Percentiles rank a stretch among this genome's conserved stretches.
These are phyloP conservation scores for Flaveria sonorensis DNA, from an alignment of 129 eudicot species.

Conservation along the genomic window DNA sequence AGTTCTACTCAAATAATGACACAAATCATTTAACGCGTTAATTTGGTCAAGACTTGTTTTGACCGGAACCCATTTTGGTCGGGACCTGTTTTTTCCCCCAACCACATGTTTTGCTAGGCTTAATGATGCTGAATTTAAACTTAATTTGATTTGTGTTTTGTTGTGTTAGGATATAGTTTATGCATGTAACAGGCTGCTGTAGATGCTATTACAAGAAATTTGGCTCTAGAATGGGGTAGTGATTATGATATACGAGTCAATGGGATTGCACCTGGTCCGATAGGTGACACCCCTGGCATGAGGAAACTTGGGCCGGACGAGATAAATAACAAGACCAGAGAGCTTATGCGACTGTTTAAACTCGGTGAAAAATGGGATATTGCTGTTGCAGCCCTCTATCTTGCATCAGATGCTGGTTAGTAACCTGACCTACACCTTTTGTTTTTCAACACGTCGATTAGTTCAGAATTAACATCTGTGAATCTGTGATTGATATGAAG, in stretches of 20 bases:
- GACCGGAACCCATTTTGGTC: too few relatives aligned
- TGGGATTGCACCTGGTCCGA: slow-evolving; percentile 98
- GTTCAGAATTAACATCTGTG: not conserved
- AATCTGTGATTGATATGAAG: slow-evolving; percentile 35
- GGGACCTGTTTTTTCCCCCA: too few relatives aligned
- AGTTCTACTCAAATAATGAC: too few relatives aligned
- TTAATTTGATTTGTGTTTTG: too few relatives aligned
- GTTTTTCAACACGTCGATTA: not conserved
- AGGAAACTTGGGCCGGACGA: slow-evolving; percentile 82
- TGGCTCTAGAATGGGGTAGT: slow-evolving; percentile 97
- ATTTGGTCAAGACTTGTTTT: too few relatives aligned
- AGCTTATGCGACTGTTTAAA: slow-evolving; percentile 59
- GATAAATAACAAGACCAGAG: slow-evolving; percentile 44
- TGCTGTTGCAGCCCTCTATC: slow-evolving; percentile 91
- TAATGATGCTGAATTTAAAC: too few relatives aligned
- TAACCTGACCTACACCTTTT: not conserved
- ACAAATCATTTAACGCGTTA: too few relatives aligned
- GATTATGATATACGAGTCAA: slow-evolving; percentile 93
- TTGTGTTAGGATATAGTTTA: not conserved
- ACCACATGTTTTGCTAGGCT: too few relatives aligned
- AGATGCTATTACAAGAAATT: slow-evolving; percentile 84
- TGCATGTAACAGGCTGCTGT: slow-evolving; percentile 66
- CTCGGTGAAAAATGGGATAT: slow-evolving; percentile 98
- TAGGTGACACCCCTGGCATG: slow-evolving; percentile 82
- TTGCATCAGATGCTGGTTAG: slow-evolving; percentile 89